Percentiles rank a stretch among this genome's conserved stretches.
Conservation (phyloP, 805 yeast genomes). For the Teunomyces tritomae region DNA sequence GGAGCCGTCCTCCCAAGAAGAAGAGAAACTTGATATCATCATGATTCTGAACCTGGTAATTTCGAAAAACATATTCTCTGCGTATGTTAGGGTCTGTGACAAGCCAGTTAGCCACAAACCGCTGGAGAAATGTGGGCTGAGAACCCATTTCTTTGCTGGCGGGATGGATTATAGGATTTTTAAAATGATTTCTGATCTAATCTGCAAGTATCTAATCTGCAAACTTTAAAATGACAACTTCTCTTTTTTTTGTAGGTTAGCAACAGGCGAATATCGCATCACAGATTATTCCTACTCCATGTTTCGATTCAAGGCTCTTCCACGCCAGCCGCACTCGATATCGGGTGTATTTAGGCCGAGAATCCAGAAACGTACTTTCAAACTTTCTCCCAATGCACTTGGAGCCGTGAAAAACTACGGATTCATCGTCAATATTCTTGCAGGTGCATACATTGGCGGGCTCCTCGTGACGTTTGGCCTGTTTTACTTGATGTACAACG, state of each 20-base stretch:
- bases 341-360: background rate
- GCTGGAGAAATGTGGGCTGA: conserved; percentile 4
- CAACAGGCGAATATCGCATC: no score
- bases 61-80: conserved; percentile 15
- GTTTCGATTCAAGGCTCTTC: background rate
- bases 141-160: background rate
- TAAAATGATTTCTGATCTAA: background rate
- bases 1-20: conserved; percentile 64
- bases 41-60: conserved; percentile 44
- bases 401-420: conserved; percentile 27
- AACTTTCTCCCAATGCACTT: conserved; percentile 17
- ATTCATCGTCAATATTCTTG: conserved; percentile 32
- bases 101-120: conserved; percentile 23
- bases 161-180: background rate
- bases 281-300: background rate
- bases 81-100: conserved; percentile 20
- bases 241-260: background rate
- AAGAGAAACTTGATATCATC: conserved; percentile 40
- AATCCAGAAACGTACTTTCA: conserved; percentile 7
- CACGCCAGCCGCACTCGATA: background rate
- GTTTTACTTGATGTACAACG: conserved; percentile 37
- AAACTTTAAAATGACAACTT: background rate
- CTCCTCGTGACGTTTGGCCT: conserved; percentile 37
- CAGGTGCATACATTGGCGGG: conserved; percentile 45
- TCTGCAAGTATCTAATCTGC: background rate